These are phyloP conservation scores for Globisporangium viniferum DNA, from an alignment of 352 stramenopile species.

Conservation along the genomic window DNA sequence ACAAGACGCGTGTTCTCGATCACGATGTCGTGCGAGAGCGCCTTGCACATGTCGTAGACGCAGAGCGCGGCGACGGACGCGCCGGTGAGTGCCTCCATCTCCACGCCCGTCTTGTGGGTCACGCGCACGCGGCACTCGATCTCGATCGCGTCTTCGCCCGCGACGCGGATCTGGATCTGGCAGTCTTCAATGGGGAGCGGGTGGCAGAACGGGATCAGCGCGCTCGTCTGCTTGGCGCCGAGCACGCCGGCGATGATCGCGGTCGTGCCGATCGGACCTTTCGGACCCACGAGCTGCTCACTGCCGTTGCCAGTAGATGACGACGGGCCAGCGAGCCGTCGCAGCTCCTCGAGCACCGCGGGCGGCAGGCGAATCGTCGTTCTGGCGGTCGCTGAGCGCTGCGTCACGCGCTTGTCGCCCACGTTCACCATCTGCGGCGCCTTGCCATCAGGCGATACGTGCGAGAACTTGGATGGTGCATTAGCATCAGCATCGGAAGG, in stretches of 20 bases:
- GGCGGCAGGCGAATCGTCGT: constrained; percentile 86
- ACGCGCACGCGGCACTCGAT: constrained; percentile 88
- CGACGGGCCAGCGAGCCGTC: constrained; percentile 17
- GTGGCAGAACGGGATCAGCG: constrained; percentile 94
- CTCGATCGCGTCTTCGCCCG: constrained; percentile 53
- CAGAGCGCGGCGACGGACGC: constrained; percentile 92
- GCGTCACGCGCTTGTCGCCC: constrained; percentile 77
- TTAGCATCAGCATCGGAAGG: constrained; percentile 7
- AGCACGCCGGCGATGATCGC: constrained; percentile 92
- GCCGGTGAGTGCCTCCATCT: constrained; percentile 96
- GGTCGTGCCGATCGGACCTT: constrained; percentile 91
- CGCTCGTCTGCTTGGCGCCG: constrained; percentile 91
- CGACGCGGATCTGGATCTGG: constrained; percentile 79
- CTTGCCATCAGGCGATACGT: constrained; percentile 42
- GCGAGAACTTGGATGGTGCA: constrained; percentile 41
- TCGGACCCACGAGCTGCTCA: constrained; percentile 55
- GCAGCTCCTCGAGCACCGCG: constrained; percentile 73
- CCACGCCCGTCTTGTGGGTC: constrained; percentile 93
- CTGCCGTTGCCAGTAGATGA: not conserved
- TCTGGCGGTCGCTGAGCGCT: constrained; percentile 77
- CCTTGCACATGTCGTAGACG: constrained; percentile 99
- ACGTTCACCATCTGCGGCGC: constrained; percentile 91
- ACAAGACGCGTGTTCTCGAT: constrained; percentile 91
- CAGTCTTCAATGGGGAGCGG: constrained; percentile 90
- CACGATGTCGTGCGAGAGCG: constrained; percentile 88